Conservation (phyloP, 108 stramenopile species). For the Pseudonitzschia pungens region DNA sequence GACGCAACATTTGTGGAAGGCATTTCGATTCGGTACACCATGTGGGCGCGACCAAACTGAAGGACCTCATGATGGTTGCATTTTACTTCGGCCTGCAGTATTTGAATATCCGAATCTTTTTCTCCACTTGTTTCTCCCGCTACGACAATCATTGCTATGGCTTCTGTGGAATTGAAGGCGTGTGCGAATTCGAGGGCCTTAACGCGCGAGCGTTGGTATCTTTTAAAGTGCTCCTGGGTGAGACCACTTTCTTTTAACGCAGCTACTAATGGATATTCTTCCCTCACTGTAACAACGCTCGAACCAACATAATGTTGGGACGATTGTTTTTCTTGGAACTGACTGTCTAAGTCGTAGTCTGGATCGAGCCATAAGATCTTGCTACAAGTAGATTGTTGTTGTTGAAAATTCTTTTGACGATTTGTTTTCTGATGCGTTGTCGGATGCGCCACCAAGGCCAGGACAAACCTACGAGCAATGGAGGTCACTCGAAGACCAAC, state of each 20-base stretch:
- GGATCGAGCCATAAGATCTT: slow-evolving; percentile 20
- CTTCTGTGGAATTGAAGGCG: not conserved
- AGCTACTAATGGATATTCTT: not conserved
- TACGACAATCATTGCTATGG: slow-evolving; percentile 13
- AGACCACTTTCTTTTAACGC: slow-evolving; percentile 13
- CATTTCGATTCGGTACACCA: slow-evolving; percentile 31
- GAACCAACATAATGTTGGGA: not conserved
- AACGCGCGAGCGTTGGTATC: slow-evolving; percentile 13
- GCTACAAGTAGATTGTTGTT: not conserved
- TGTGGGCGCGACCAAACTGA: slow-evolving; percentile 19
- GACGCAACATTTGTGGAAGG: slow-evolving; percentile 17
- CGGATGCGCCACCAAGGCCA: slow-evolving; percentile 15
- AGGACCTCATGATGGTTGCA: not conserved
- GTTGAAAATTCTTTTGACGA: not conserved
- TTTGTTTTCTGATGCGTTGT: not conserved
- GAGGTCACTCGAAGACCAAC: slow-evolving; percentile 11
- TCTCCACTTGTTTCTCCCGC: not conserved
- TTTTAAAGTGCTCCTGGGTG: slow-evolving; percentile 19
- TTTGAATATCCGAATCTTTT: not conserved
- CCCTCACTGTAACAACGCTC: not conserved
- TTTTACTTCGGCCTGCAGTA: slow-evolving; percentile 1
- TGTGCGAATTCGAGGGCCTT: slow-evolving; percentile 6
- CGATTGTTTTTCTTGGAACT: not conserved
- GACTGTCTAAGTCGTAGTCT: not conserved
- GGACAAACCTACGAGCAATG: not conserved